Conservation (phyloP, 371 early-diverging fungal species). For the Cokeromyces recurvatus region DNA sequence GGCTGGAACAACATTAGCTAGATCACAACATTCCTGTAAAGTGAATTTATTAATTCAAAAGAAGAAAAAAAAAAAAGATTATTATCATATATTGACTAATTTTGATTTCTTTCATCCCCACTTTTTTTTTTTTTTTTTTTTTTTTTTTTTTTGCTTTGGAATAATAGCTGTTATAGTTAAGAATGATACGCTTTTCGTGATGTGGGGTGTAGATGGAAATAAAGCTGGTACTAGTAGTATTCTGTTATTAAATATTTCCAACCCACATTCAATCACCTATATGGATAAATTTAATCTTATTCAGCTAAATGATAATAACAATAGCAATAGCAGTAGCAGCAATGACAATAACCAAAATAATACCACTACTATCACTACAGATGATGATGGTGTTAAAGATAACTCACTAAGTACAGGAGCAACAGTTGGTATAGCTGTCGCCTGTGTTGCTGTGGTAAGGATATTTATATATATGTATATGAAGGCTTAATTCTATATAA, state of each 20-base stretch:
- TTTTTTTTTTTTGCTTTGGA: neutral
- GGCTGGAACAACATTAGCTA: neutral
- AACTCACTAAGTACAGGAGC: neutral
- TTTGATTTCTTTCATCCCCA: too few relatives aligned
- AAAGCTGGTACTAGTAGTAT: neutral
- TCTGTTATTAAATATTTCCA: neutral
- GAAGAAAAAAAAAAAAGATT: too few relatives aligned
- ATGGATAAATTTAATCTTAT: neutral
- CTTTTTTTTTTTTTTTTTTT: too few relatives aligned
- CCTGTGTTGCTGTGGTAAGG: slow-evolving; percentile 1
- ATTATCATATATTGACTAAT: too few relatives aligned
- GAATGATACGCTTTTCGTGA: neutral
- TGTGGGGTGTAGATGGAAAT: slow-evolving; percentile 2
- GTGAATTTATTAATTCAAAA: too few relatives aligned
- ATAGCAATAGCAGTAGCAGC: too few relatives aligned
- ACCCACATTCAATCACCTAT: neutral
- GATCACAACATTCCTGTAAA: slow-evolving; percentile 1
- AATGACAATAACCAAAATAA: too few relatives aligned
- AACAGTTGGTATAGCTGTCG: slow-evolving; percentile 2
- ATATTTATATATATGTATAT: too few relatives aligned
- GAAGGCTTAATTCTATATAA: too few relatives aligned
- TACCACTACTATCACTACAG: neutral
- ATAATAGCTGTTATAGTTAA: neutral
- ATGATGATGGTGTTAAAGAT: neutral
- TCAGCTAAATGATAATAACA: neutral